phyloP scores from a whole-genome alignment of 306 rosid genomes.

The Arachis stenosperma region DNA sequence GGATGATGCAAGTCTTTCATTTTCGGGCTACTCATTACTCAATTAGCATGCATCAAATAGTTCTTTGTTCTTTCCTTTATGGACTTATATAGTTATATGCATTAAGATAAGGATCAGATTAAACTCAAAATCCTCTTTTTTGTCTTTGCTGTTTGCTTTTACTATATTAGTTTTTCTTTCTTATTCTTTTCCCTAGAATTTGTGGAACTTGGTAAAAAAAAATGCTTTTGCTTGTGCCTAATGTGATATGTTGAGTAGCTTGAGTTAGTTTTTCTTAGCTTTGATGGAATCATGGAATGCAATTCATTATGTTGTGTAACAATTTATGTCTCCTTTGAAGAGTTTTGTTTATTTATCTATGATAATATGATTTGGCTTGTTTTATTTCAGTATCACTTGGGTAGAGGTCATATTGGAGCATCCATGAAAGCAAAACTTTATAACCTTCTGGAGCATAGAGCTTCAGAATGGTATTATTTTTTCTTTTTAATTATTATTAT shows the following conservation, averaged over 20 bases:
- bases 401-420: slow-evolving; percentile 87
- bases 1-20: slow-evolving; percentile 78
- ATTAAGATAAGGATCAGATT: no score
- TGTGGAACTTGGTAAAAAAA: no score
- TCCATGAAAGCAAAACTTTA: slow-evolving; percentile 83
- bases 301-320: not conserved
- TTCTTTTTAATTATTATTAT: no score
- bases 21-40: not conserved
- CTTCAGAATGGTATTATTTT: slow-evolving; percentile 70
- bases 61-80: no score
- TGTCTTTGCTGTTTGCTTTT: no score
- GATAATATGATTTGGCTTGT: slow-evolving; percentile 27
- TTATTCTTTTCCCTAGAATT: no score
- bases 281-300: slow-evolving; percentile 12
- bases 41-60: no score
- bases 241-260: no score
- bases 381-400: slow-evolving; percentile 79
- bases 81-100: no score
- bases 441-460: slow-evolving; percentile 80
- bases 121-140: no score
- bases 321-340: not conserved
- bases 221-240: no score
- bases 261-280: not conserved
- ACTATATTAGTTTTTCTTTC: no score
- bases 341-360: not conserved